Evolutionary conservation across 2,329 filamentous ascomycete genomes (phyloP), one percentile per base, ranked within the genome.

Genomic region (Xylaria hypoxylon): DNA sequence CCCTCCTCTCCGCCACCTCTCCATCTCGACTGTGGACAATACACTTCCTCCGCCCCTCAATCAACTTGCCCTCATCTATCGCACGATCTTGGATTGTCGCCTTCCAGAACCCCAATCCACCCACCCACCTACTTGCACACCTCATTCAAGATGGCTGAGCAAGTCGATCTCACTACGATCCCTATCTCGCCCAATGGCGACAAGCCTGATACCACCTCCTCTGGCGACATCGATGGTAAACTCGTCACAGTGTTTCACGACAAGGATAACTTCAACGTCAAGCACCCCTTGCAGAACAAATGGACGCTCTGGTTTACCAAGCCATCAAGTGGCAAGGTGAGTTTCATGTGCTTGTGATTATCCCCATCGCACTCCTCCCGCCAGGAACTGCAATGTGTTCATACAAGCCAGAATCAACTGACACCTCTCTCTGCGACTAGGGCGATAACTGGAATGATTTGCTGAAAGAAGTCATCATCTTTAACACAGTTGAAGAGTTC

Each of bases 221-320:
- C 82, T 70, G 76, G 79, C 64, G 76, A 77, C 59, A 80, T 80
- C 60, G 82, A 84, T 71, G 81, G 81, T 71, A 90, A 94, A 78
- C 85, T 92, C 58, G 86, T 97, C 76, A 99, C 96, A 52, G 95
- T 99, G 74, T 99, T 99, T 85, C 94, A 99, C 80, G 94, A 98
- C 83, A 92, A 96, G 75, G 92, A 97, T 73, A 97, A 99, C 86
- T 99, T 99, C 88, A 99, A 97, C 76, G 96, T 99, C 81, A 99
- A 98, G 87, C 96, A 99, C 81, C 95, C 94, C 72, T 87, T 99
- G 68, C 94, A 97, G 87, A 92, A 97, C 86, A 92, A 92, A 79
- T 99, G 96, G 96, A 98, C 96, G 66, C 86, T 99, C 63, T 99
- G 96, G 96, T 99, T 98, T 86, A 98, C 95, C 77, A 98, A 98